Evolutionary conservation across 2,329 filamentous ascomycete species (phyloP).

Genomic region (Aspergillus sojae): DNA sequence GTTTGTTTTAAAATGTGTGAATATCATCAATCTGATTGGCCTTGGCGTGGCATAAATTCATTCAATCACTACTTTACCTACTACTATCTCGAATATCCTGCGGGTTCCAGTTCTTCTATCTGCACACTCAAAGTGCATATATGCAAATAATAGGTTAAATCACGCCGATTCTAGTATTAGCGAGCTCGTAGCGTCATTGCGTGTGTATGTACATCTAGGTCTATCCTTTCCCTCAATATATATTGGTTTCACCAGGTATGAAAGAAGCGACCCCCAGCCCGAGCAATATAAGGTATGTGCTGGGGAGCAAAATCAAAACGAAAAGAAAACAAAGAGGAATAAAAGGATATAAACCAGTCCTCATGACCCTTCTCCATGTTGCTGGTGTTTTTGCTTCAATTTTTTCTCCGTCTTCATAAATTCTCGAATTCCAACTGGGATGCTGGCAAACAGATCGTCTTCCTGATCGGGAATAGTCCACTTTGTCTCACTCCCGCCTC

Average conservation of each 20-base stretch:
- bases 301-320: neutral
- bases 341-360: neutral
- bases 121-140: too few relatives aligned
- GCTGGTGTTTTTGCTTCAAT: constrained; percentile 72
- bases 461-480: constrained; percentile 55
- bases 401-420: constrained; percentile 98
- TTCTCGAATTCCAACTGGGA: constrained; percentile 90
- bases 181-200: neutral
- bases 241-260: neutral
- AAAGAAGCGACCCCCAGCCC: neutral
- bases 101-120: too few relatives aligned
- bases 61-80: neutral
- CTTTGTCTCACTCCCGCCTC: constrained; percentile 71
- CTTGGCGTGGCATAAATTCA: neutral
- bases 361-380: constrained; percentile 48
- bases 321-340: neutral
- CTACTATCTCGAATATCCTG: neutral
- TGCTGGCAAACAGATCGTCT: constrained; percentile 72
- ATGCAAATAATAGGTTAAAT: too few relatives aligned
- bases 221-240: neutral
- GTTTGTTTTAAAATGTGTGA: neutral
- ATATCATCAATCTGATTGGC: neutral
- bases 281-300: neutral
- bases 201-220: constrained; percentile 8
- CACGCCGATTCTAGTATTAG: neutral